Evolutionary conservation across 352 stramenopile species (phyloP).

Genomic region (Chrysophaeum taylorii): DNA sequence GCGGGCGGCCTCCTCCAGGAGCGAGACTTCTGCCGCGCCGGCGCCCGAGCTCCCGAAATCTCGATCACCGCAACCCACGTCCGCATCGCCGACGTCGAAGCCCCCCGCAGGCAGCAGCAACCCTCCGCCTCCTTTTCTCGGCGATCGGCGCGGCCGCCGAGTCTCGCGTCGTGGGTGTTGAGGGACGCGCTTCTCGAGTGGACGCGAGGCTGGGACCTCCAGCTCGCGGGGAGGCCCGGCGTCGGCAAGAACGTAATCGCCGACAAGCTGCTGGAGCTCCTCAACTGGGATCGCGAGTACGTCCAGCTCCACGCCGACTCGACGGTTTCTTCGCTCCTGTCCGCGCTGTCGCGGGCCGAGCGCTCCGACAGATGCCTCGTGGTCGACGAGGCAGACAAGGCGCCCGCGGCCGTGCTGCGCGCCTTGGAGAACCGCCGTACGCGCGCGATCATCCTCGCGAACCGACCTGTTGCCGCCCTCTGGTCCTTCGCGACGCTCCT

Average conservation of each 20-base stretch:
- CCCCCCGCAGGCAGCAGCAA: too few species aligned
- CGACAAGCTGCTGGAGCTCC: slow-evolving; percentile 74
- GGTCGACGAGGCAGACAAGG: slow-evolving; percentile 90
- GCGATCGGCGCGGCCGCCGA: too few species aligned
- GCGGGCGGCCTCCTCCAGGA: too few species aligned
- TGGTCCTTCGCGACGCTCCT: slow-evolving; percentile 65
- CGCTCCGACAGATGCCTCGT: slow-evolving; percentile 75
- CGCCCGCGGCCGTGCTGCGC: slow-evolving; percentile 82
- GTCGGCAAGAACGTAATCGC: slow-evolving; percentile 89
- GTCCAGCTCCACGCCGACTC: slow-evolving; percentile 90
- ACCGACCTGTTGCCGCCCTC: slow-evolving; percentile 84
- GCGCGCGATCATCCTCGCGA: slow-evolving; percentile 81
- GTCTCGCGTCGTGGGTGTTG: too few species aligned
- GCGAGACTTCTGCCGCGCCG: too few species aligned
- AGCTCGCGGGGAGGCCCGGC: slow-evolving; percentile 85
- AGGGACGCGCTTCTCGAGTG: too few species aligned
- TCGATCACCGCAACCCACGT: too few species aligned
- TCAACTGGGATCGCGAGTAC: slow-evolving; percentile 87
- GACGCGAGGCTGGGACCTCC: slow-evolving; percentile 72
- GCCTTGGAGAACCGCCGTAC: slow-evolving; percentile 87
- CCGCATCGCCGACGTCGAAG: too few species aligned
- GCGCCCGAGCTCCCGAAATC: too few species aligned
- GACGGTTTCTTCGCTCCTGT: slow-evolving; percentile 83
- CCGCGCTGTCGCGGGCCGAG: slow-evolving; percentile 75
- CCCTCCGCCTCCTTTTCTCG: too few species aligned